Evolutionary conservation across 108 stramenopile species (phyloP).

Genomic region (Fistulifera solaris): DNA sequence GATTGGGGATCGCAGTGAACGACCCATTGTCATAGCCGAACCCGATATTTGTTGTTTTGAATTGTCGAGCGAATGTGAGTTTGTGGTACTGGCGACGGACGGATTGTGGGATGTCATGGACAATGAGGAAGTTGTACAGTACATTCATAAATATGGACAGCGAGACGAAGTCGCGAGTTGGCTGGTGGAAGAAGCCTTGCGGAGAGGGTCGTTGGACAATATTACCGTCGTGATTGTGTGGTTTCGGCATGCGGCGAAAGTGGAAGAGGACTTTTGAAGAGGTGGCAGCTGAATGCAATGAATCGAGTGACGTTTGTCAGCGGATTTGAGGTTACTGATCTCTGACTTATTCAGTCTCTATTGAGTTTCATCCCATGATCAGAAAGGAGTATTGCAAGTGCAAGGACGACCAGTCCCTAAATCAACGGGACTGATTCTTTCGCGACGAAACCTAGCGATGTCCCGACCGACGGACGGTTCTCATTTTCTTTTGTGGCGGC

Average conservation of each 20-base stretch:
- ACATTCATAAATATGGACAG: conserved; percentile 34
- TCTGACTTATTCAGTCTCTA: too few relatives aligned
- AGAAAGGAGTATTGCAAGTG: too few relatives aligned
- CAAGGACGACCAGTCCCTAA: too few relatives aligned
- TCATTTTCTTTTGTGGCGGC: too few relatives aligned
- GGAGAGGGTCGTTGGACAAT: conserved; percentile 76
- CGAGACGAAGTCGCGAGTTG: conserved; percentile 36
- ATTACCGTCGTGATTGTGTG: conserved; percentile 80
- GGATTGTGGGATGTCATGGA: conserved; percentile 92
- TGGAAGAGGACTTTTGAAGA: too few relatives aligned
- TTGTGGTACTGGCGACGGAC: conserved; percentile 72
- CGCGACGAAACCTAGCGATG: too few relatives aligned
- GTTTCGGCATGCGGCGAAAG: conserved; percentile 17
- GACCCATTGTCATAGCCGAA: conserved; percentile 74
- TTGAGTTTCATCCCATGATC: too few relatives aligned
- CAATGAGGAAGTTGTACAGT: conserved; percentile 65
- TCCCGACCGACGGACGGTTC: too few relatives aligned
- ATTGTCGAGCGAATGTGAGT: conserved; percentile 28
- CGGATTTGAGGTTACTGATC: too few relatives aligned
- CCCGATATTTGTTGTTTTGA: conserved; percentile 62
- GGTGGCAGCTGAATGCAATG: too few relatives aligned
- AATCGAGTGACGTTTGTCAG: too few relatives aligned
- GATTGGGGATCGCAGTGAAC: conserved; percentile 87
- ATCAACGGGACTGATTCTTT: too few relatives aligned
- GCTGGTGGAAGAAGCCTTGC: conserved; percentile 67